These are phyloP conservation scores for Mucor irregularis DNA, from an alignment of 371 early-diverging fungal species.

Conservation along the genomic window DNA sequence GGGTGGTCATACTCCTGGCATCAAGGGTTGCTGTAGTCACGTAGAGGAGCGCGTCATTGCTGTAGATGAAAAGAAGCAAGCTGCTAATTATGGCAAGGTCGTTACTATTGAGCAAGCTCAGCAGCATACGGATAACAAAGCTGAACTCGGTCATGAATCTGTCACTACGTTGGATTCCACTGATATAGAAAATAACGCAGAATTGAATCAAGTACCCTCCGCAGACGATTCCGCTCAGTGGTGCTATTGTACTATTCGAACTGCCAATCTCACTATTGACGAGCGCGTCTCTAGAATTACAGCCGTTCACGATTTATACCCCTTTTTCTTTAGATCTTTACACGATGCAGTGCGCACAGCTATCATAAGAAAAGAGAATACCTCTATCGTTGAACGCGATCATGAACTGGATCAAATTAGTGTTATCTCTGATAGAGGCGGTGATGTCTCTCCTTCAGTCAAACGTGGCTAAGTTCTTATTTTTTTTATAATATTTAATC, in stretches of 20 bases:
- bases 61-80: background rate
- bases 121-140: too few relatives aligned
- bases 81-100: background rate
- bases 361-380: background rate
- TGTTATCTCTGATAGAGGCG: conserved; percentile 13
- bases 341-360: conserved; percentile 31
- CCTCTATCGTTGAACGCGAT: background rate
- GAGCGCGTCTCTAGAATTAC: conserved; percentile 11
- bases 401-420: conserved; percentile 1
- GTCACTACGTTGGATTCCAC: too few relatives aligned
- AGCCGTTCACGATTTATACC: conserved; percentile 26
- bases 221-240: conserved; percentile 27
- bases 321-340: conserved; percentile 34
- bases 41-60: background rate
- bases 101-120: conserved; percentile 11
- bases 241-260: conserved; percentile 13
- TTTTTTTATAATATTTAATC: background rate
- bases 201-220: background rate
- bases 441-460: background rate
- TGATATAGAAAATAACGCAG: conserved; percentile 26
- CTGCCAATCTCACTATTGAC: conserved; percentile 6
- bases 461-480: background rate
- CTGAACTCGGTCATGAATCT: too few relatives aligned
- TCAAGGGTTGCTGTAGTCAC: conserved; percentile 2
- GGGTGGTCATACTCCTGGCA: conserved; percentile 10